Percentiles rank a stretch among this genome's conserved stretches.
Evolutionary conservation across 257 asterid genomes (phyloP).

Genomic region (Fraxinus cuspidata): DNA sequence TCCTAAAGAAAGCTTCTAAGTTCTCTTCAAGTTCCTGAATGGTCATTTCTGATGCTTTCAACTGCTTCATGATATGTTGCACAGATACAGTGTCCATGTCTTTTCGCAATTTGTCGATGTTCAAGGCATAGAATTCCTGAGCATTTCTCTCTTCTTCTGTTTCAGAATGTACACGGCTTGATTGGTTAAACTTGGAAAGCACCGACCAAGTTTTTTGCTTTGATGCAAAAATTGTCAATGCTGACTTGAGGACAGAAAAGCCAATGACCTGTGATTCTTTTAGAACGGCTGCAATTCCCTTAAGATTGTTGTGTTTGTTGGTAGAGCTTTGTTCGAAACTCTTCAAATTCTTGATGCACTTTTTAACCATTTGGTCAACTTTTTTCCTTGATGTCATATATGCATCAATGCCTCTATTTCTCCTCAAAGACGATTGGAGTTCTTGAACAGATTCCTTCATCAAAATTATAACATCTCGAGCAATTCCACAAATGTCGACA

Average conservation of each 20-base stretch:
- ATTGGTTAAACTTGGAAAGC: background rate
- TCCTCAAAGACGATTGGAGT: conserved; percentile 29
- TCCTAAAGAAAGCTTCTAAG: conserved; percentile 26
- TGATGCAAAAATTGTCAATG: background rate
- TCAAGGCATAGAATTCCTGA: conserved; percentile 8
- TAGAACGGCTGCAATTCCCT: background rate
- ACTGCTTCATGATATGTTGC: conserved; percentile 15
- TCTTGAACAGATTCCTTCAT: conserved; percentile 26
- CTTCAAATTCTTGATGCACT: background rate
- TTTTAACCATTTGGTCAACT: background rate
- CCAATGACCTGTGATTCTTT: background rate
- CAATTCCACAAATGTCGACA: too few species aligned
- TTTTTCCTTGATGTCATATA: background rate
- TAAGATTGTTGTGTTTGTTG: too few species aligned
- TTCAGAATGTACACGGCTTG: background rate
- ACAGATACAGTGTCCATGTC: background rate
- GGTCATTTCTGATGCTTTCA: too few species aligned
- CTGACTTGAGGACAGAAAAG: background rate
- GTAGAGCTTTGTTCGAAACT: background rate
- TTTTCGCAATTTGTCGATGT: background rate
- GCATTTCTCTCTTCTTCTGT: background rate
- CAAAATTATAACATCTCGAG: too few species aligned
- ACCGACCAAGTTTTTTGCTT: background rate
- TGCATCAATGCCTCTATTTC: background rate
- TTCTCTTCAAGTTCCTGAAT: conserved; percentile 27